phyloP scores from a whole-genome alignment of 805 yeast species.

The Wickerhamomyces chambardii region DNA sequence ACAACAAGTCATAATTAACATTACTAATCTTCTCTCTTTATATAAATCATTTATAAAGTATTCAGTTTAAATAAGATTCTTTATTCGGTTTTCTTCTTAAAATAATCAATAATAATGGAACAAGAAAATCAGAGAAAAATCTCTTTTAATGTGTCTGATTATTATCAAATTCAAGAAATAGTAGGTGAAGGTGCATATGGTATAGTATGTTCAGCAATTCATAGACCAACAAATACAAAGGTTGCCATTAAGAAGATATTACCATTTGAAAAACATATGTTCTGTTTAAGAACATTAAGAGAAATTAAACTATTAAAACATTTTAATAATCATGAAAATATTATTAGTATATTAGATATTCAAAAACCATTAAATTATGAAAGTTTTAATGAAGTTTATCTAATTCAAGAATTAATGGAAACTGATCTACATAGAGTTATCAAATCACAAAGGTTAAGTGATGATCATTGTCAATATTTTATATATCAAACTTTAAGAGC shows the following conservation, averaged over 20 bases:
- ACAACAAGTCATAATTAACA: too few species aligned
- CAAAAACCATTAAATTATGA: constrained; percentile 54
- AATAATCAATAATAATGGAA: too few species aligned
- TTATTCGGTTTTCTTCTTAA: too few species aligned
- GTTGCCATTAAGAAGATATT: constrained; percentile 76
- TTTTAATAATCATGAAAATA: constrained; percentile 64
- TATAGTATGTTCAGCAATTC: constrained; percentile 62
- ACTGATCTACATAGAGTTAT: constrained; percentile 62
- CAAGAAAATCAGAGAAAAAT: constrained; percentile 28
- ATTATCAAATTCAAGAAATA: constrained; percentile 48
- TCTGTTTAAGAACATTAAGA: constrained; percentile 61
- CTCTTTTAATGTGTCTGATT: constrained; percentile 55
- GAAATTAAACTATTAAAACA: constrained; percentile 59
- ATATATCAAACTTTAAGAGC: constrained; percentile 65
- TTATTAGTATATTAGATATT: constrained; percentile 55
- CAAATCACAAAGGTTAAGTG: constrained; percentile 42
- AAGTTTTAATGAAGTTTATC: constrained; percentile 60
- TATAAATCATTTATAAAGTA: too few species aligned
- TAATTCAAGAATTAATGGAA: constrained; percentile 75
- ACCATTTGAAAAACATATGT: constrained; percentile 57
- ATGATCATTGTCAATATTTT: constrained; percentile 65
- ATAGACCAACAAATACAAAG: constrained; percentile 45
- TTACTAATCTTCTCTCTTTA: too few species aligned
- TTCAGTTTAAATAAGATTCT: too few species aligned
- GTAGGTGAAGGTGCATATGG: constrained; percentile 85